Evolutionary conservation across 352 stramenopile genomes (phyloP).

Genomic region (Phytophthora cactorum): DNA sequence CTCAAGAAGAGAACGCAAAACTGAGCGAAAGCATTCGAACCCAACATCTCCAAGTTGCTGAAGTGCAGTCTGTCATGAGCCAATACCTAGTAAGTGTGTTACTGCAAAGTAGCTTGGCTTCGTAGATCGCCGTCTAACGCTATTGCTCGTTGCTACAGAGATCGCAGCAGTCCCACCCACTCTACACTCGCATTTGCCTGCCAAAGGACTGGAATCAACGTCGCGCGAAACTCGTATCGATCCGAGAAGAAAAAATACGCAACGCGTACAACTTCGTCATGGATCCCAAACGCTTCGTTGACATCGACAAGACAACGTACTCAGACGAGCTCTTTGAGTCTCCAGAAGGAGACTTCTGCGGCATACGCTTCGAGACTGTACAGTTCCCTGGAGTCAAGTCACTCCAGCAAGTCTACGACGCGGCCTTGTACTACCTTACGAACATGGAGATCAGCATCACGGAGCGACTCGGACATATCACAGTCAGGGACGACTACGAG

Average conservation of each 20-base stretch:
- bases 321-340: slow-evolving; percentile 34
- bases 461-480: slow-evolving; percentile 32
- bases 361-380: slow-evolving; percentile 25
- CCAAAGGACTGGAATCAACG: slow-evolving; percentile 18
- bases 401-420: slow-evolving; percentile 36
- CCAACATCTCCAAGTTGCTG: slow-evolving; percentile 4
- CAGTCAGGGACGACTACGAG: slow-evolving; percentile 32
- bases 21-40: not conserved
- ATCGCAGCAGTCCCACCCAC: slow-evolving; percentile 17
- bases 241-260: slow-evolving; percentile 20
- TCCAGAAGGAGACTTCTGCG: slow-evolving; percentile 29
- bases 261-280: slow-evolving; percentile 30
- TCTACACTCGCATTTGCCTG: slow-evolving; percentile 25
- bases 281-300: slow-evolving; percentile 8
- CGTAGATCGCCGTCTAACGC: not conserved
- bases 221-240: slow-evolving; percentile 10
- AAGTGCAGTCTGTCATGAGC: not conserved
- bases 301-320: slow-evolving; percentile 25
- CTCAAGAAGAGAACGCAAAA: not conserved
- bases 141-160: slow-evolving; percentile 3
- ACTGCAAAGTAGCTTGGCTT: not conserved
- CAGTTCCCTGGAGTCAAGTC: slow-evolving; percentile 33
- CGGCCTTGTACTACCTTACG: slow-evolving; percentile 36
- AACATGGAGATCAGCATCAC: slow-evolving; percentile 46
- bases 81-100: slow-evolving; percentile 1